Evolutionary conservation across 768 basidiomycete genomes (phyloP).

Genomic region (Amanita fuliginea): DNA sequence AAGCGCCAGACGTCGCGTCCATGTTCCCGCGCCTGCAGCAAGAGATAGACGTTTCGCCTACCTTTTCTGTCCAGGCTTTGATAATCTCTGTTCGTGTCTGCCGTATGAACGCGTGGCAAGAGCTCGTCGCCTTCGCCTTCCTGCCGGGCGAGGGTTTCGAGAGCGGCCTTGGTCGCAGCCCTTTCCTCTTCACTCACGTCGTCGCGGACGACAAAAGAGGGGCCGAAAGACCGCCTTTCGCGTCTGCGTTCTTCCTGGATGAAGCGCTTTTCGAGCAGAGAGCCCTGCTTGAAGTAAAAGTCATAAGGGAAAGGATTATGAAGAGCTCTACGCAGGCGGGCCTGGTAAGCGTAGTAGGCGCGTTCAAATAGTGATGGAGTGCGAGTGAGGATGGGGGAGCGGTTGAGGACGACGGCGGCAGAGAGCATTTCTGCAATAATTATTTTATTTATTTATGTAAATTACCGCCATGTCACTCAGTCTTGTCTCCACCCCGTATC

Average conservation of each 20-base stretch:
- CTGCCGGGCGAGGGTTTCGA: conserved; percentile 44
- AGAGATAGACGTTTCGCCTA: conserved; percentile 81
- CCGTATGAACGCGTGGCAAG: conserved; percentile 47
- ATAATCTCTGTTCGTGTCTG: conserved; percentile 49
- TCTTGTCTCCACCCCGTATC: conserved; percentile 70
- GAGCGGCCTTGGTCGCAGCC: conserved; percentile 44
- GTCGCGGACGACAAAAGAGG: conserved; percentile 37
- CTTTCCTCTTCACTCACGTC: conserved; percentile 33
- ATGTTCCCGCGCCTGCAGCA: conserved; percentile 44
- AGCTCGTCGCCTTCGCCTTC: conserved; percentile 55
- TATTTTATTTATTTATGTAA: too few species aligned
- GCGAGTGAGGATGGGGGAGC: conserved; percentile 65
- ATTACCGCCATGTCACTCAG: conserved; percentile 48
- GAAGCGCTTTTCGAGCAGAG: conserved; percentile 74
- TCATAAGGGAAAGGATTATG: conserved; percentile 83
- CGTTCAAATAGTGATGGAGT: conserved; percentile 64
- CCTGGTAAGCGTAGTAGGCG: conserved; percentile 77
- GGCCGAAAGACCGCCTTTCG: conserved; percentile 67
- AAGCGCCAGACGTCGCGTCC: conserved; percentile 67
- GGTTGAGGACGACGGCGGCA: conserved; percentile 66
- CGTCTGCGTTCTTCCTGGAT: conserved; percentile 62
- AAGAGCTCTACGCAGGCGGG: conserved; percentile 72
- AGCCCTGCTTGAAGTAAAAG: conserved; percentile 92
- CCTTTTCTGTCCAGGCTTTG: conserved; percentile 75
- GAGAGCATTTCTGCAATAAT: conserved; percentile 8